Percentiles rank a stretch among this genome's conserved stretches.
These are phyloP conservation scores for Lumnitzera littorea DNA, from an alignment of 345 rosid species.

Conservation along the genomic window DNA sequence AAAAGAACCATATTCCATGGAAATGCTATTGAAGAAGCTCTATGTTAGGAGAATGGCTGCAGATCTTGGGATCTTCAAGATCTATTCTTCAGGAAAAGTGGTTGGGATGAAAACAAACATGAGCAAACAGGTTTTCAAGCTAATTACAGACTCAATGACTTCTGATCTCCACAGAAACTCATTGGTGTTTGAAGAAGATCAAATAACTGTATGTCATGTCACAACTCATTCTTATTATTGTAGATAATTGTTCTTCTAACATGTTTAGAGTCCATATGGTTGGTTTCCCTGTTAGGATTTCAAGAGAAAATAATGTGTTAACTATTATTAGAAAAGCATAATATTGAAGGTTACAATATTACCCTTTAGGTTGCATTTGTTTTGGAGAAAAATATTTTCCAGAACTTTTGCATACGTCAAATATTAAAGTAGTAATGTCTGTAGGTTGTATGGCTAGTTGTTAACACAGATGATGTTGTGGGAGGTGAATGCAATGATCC, in stretches of 20 bases:
- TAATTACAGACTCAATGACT: slow-evolving; percentile 68
- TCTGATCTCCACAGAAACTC: slow-evolving; percentile 63
- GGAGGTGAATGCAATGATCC: too few relatives aligned
- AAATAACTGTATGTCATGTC: slow-evolving; percentile 53
- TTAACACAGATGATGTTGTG: too few relatives aligned
- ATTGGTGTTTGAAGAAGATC: slow-evolving; percentile 53
- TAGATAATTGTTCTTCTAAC: too few relatives aligned
- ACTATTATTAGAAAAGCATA: too few relatives aligned
- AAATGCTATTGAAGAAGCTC: slow-evolving; percentile 74
- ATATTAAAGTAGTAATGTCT: too few relatives aligned
- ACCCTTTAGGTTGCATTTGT: too few relatives aligned
- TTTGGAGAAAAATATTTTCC: too few relatives aligned
- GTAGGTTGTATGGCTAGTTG: too few relatives aligned
- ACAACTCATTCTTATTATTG: background rate
- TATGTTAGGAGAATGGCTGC: slow-evolving; percentile 96
- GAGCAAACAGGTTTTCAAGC: slow-evolving; percentile 74
- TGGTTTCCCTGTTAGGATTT: background rate
- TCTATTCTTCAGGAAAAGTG: slow-evolving; percentile 76
- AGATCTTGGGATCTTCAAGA: slow-evolving; percentile 77
- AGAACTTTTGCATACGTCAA: too few relatives aligned
- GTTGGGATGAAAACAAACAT: slow-evolving; percentile 80
- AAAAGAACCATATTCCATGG: slow-evolving; percentile 92
- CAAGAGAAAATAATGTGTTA: too few relatives aligned
- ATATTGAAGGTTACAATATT: too few relatives aligned
- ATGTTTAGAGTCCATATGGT: background rate